Base-by-base conservation (phyloP, 1,284 basidiomycete species). In the Apiotrichum mycotoxinovorans region DNA sequence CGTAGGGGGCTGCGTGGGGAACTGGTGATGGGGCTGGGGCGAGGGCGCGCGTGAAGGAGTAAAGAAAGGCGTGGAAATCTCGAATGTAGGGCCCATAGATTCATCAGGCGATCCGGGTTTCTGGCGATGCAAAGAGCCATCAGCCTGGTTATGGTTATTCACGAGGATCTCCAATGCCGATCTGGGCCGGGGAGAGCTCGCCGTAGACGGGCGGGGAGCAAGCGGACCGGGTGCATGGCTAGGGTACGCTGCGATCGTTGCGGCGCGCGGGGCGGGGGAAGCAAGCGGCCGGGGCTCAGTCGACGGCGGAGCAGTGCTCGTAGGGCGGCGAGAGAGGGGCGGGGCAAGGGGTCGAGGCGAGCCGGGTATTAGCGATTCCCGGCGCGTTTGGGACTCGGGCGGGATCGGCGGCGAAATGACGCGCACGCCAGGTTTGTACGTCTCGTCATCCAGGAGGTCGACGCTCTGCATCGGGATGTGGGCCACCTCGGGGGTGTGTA, bases 391-490 rank as follows among this genome's bases (percentile, higher is more conserved):
- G 23, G 42, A 25, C 17, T 20, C 23, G 3, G 40, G 40, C 25
- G 30, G 9, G 18, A 12, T 25, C 2, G 23, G 3, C 11, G 40
- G 40, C 3, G 30, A 18, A 14, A 12, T 25, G 1, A 25, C 11
- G 2, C 26, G 15, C 18, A 23, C 14, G 18, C 20, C 1, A 15
- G 44, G 44, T 9, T 30, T 33, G 44, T 18, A 27, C 33, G 46
- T 12, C 22, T 48, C 46, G 46, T 37, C 34, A 20, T 48, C 46
- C 30, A 48, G 46, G 8, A 48, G n/a, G 22, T 48, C 46, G 22
- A 48, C 23, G n/a, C 22, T 35, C 14, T 48, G 46, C 33, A 37
- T 17, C 20, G n/a, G 15, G 27, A 5, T 11, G 5, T 34, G 17
- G 3, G 17, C 27, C 17, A 11, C 40, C 18, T 41, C 18, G 20